Evolutionary conservation across 1,284 basidiomycete species (phyloP), one percentile per base, ranked within the genome.

Genomic region (Mycosarcoma mackinlayi): DNA sequence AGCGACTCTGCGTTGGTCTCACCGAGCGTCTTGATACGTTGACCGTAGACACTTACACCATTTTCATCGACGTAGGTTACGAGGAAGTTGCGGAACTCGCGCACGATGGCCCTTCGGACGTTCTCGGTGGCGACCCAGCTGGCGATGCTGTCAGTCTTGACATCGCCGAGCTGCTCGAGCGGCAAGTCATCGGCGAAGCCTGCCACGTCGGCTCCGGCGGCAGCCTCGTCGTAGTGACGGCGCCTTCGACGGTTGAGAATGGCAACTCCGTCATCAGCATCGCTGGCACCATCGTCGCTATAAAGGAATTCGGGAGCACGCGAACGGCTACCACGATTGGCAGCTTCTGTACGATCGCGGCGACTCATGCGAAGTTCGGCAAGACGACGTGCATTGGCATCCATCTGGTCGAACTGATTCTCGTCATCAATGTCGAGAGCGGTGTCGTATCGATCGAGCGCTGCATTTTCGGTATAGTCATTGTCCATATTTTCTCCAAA

Each of bases 1-100:
- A 99, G 88, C 2, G 94, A 97, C 84, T 98, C 96, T 30, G 93
- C 89, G 84, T 99, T 98, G 81, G 90, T 90, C 88, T 98, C 95
- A 84, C 96, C 96, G 37, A 98, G 88, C 75, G 90, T 89, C 60
- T 91, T 91, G 83, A 98, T 98, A 45, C 93, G 87, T 83, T 93
- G 90, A 25, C 94, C 96, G 81, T 99, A 98, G 9, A 98, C 93
- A 21, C 93, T 96, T 38, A 89, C 87, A 37, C 93, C 93, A 64
- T 91, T 87, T 52, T 94, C 92, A 79, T 98, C 95, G 48, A 93
- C 90, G 80, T 93, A 95, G 7, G 93, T 96, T 87, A 95, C 92
- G 55, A 99, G 86, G 85, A 99, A 99, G 77, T 93, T 90, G 52
- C 92, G 88, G 86, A 98, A 98, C 83, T 97, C 92, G 71, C 91